Base-by-base conservation (phyloP, 495 filamentous ascomycete species). In the Lentithecium fluviatile region DNA sequence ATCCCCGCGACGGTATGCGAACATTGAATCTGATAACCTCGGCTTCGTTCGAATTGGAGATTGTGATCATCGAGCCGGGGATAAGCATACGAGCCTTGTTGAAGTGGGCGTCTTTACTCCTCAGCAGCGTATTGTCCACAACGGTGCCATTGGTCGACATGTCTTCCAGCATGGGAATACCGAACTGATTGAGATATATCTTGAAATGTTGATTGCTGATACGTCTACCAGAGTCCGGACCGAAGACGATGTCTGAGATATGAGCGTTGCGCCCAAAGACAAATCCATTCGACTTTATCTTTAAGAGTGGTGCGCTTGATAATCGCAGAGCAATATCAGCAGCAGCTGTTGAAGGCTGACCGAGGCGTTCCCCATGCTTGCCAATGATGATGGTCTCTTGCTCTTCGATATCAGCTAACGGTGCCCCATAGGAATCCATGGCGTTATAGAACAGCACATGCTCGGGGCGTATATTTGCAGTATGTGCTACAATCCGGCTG, bases 151-250 rank as follows among this genome's bases (percentile, higher is more conserved):
- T 97, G 0, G 91, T 95, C 0, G 94, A 97, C 52, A 82, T 80
- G 63, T 98, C 94, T 71, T 95, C 85, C 4, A 97, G 74, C 91
- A 98, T 95, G 64, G 97, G 76, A 43, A 87, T 84, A 11, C 83
- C 88, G 46, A 88, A 81, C 2, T 82, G 74, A 55, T 90, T 97
- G 51, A 96, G 74, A 67, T 86, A 95, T 55, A 98, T 95, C 34
- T 90, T 85, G 71, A 96, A 98, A 68, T 98, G 94, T 12, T 83
- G 78, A 69, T 96, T 96, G 73, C 91, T 96, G 37, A 97, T 77
- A 19, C 85, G 81, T 52, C 74, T 82, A 52, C 78, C 72, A 1
- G 82, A 79, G 48, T 86, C 79, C 45, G 80, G 71, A 19, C 76
- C 71, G 2, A 75, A 68, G 34, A 86, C 75, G 32, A 97, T 78